Percentiles rank a stretch among this genome's conserved stretches.
Conservation (phyloP, 352 stramenopile species). For the Pythium pyrilobum region DNA sequence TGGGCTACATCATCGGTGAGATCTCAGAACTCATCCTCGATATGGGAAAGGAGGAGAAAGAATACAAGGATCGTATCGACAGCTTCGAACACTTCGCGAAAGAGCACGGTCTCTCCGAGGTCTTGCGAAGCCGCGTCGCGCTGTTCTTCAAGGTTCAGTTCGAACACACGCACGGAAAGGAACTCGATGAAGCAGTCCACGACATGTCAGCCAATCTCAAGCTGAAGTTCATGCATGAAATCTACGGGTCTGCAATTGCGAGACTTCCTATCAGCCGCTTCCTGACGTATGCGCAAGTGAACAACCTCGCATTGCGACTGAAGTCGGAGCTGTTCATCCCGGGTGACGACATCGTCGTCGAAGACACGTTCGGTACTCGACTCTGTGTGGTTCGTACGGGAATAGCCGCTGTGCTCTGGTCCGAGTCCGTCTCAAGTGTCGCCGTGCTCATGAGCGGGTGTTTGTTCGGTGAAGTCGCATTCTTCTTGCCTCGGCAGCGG, state of each 20-base stretch:
- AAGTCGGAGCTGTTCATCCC: slow-evolving; percentile 65
- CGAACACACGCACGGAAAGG: slow-evolving; percentile 38
- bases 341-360: slow-evolving; percentile 51
- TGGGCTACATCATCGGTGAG: slow-evolving; percentile 68
- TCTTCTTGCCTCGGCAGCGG: slow-evolving; percentile 57
- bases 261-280: slow-evolving; percentile 53
- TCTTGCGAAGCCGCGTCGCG: slow-evolving; percentile 40
- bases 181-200: slow-evolving; percentile 43
- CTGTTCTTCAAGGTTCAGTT: slow-evolving; percentile 63
- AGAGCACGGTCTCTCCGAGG: slow-evolving; percentile 40
- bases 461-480: slow-evolving; percentile 64
- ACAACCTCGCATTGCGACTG: slow-evolving; percentile 60
- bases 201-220: slow-evolving; percentile 65
- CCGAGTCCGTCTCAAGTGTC: slow-evolving; percentile 40
- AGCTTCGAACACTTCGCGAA: slow-evolving; percentile 76
- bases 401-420: slow-evolving; percentile 49
- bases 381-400: slow-evolving; percentile 61
- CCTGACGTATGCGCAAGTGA: slow-evolving; percentile 49
- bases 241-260: slow-evolving; percentile 50
- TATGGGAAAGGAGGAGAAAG: slow-evolving; percentile 63
- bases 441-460: slow-evolving; percentile 52
- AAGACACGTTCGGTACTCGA: slow-evolving; percentile 48
- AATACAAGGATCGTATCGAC: slow-evolving; percentile 63
- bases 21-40: slow-evolving; percentile 72
- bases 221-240: slow-evolving; percentile 69